These are phyloP conservation scores for Daldinia sp. DNA, from an alignment of 2,329 filamentous ascomycete species.

Conservation along the genomic window DNA sequence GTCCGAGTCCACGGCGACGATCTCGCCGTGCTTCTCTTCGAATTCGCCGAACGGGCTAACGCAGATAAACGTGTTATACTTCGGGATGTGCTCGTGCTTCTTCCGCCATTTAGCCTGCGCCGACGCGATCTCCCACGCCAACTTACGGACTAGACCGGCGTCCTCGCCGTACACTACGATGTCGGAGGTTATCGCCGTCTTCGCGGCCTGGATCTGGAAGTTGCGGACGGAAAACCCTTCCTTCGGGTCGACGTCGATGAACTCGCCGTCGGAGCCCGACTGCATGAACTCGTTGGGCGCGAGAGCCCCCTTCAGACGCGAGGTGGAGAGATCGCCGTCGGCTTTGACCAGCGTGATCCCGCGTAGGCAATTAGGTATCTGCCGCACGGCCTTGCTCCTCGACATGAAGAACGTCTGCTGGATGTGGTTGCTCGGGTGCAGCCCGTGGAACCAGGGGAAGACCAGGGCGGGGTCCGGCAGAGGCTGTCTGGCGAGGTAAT, in stretches of 20 bases:
- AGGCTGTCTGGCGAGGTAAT: slow-evolving; percentile 81
- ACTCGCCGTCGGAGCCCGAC: slow-evolving; percentile 64
- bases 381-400: slow-evolving; percentile 76
- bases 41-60: slow-evolving; percentile 75
- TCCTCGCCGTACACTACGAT: slow-evolving; percentile 92
- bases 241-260: slow-evolving; percentile 85
- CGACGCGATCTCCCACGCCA: slow-evolving; percentile 76
- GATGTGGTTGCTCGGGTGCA: slow-evolving; percentile 88
- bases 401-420: slow-evolving; percentile 91
- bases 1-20: slow-evolving; percentile 80
- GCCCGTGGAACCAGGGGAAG: slow-evolving; percentile 95
- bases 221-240: slow-evolving; percentile 97
- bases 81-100: slow-evolving; percentile 69
- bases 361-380: slow-evolving; percentile 80
- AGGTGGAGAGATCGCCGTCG: slow-evolving; percentile 78
- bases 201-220: slow-evolving; percentile 95
- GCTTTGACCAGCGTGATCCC: slow-evolving; percentile 90
- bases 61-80: slow-evolving; percentile 88
- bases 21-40: slow-evolving; percentile 74
- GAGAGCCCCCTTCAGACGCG: slow-evolving; percentile 88
- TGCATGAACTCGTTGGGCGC: slow-evolving; percentile 83
- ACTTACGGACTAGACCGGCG: slow-evolving; percentile 67
- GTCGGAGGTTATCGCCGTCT: slow-evolving; percentile 88
- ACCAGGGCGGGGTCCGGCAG: slow-evolving; percentile 87
- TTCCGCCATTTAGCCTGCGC: slow-evolving; percentile 83